Conservation (phyloP, 306 rosid genomes). For the Vigna angularis region DNA sequence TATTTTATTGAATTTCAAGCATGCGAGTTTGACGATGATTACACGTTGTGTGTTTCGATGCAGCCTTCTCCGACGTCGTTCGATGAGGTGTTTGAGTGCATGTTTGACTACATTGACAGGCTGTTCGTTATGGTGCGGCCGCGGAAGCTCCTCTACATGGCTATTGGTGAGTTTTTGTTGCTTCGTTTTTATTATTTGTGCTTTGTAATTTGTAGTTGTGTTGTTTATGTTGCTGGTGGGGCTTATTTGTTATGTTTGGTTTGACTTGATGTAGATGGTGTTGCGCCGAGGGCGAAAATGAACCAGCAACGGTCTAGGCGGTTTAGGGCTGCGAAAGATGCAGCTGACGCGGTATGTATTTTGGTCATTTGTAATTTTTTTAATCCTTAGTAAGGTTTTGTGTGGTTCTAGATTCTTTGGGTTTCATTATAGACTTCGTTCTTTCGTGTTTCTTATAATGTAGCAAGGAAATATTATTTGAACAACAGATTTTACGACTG, state of each 20-base stretch:
- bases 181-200: conserved; percentile 6
- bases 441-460: not conserved
- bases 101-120: conserved; percentile 95
- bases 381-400: conserved; percentile 23
- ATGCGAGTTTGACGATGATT: not conserved
- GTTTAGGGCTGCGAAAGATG: conserved; percentile 96
- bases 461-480: not conserved
- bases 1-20: not conserved
- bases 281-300: conserved; percentile 99
- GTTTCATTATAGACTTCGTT: not conserved
- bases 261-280: conserved; percentile 73
- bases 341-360: conserved; percentile 80
- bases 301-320: conserved; percentile 96
- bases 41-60: conserved; percentile 31
- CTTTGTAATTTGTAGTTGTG: not conserved
- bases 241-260: conserved; percentile 29
- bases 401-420: conserved; percentile 30
- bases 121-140: conserved; percentile 94
- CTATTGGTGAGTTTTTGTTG: conserved; percentile 74
- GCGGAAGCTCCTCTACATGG: conserved; percentile 92
- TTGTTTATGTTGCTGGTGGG: conserved; percentile 29
- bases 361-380: conserved; percentile 37
- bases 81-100: conserved; percentile 89
- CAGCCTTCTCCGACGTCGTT: conserved; percentile 92
- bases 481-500: not conserved